Evolutionary conservation across 805 yeast genomes (phyloP), one percentile per base, ranked within the genome.

Genomic region (Wickerhamiella dianesei): DNA sequence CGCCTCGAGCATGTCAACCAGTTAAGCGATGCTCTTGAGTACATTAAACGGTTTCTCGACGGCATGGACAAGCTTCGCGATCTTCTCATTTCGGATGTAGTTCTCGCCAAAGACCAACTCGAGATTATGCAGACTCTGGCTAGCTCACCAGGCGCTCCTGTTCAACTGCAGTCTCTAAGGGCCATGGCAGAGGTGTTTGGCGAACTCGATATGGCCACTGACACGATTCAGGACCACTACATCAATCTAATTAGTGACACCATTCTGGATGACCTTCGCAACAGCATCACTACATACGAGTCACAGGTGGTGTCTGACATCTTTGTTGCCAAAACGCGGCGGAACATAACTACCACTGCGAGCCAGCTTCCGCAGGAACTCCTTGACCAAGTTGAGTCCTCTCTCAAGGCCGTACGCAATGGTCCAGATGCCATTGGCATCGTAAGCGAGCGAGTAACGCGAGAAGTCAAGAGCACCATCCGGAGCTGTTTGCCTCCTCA

Each of bases 391-490:
- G 41, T 39, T 5, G n/a, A 14, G 6, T 13, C 41, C 16, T 14
- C n/a, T 14, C 41, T 39, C 25, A 14, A 18, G n/a, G 41, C 20
- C 8, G 41, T 18, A 14, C 20, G 41, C 25, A 36, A 36, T 18
- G 17, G 19, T 16, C 19, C 17, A 6, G 41, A 39, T 13, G 83
- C 94, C 0, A 78, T 80, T 53, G 68, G 70, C 37, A 58, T 67
- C 2, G 87, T 82, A 59, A 83, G 80, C 55, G 89, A 79, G 20
- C 70, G 70, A 17, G 75, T 83, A n/a, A 67, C 79, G 12, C 66
- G 71, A 1, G 95, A 87, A 54, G 70, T 85, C 46, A 86, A 86
- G 60, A 71, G 73, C 13, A 75, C 86, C 14, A 83, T 88, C 36
- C 75, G 83, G 50, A 65, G 65, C 3, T 68, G 75, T 53, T 59